phyloP scores from a whole-genome alignment of 441 rosid species.

The Eruca vesicaria region DNA sequence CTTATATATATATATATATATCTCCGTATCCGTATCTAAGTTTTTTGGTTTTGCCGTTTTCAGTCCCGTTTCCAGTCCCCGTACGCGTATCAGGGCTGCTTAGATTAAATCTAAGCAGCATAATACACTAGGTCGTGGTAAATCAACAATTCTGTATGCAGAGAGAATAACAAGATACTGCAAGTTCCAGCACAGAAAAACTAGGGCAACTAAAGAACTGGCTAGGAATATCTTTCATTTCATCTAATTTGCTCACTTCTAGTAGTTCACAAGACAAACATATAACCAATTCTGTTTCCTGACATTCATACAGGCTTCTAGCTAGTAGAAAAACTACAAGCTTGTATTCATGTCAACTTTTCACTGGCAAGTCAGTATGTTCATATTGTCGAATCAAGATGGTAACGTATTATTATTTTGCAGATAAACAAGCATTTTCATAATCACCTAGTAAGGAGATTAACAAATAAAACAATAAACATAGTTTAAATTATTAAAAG shows the following conservation, averaged over 20 bases:
- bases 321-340: background rate
- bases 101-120: constrained; percentile 18
- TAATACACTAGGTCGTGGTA: background rate
- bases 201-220: background rate
- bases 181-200: constrained; percentile 12
- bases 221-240: background rate
- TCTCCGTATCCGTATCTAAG: background rate
- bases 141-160: background rate
- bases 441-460: background rate
- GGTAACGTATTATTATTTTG: constrained; percentile 7
- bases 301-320: constrained; percentile 5
- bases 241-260: background rate
- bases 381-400: constrained; percentile 15
- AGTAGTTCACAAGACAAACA: constrained; percentile 11
- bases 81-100: background rate
- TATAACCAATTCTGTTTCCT: background rate
- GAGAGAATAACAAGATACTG: background rate
- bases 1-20: background rate
- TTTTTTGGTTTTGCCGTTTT: background rate
- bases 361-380: constrained; percentile 10
- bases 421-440: background rate
- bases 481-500: background rate
- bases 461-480: constrained; percentile 7
- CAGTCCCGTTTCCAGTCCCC: background rate
- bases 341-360: background rate